These are phyloP conservation scores for Geotrichum cucujoidarum DNA, from an alignment of 1,139 yeast species.

Conservation along the genomic window DNA sequence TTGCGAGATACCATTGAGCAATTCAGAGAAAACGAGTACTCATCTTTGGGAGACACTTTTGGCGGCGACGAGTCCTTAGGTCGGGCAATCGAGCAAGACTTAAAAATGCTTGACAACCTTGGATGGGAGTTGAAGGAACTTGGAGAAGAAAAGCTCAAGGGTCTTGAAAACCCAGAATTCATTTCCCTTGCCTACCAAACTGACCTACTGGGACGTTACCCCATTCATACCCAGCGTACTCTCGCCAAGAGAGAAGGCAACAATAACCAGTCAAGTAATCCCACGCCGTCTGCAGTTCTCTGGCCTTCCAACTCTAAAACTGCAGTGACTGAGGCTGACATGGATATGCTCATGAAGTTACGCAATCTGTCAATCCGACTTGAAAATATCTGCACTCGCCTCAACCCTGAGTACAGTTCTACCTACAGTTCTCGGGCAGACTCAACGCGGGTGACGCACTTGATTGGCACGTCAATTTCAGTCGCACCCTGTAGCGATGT, in stretches of 20 bases:
- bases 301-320: neutral
- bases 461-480: constrained; percentile 3
- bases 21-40: constrained; percentile 33
- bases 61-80: constrained; percentile 57
- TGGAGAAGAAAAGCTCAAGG: constrained; percentile 89
- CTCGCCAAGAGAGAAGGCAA: constrained; percentile 4
- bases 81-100: constrained; percentile 62
- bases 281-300: neutral
- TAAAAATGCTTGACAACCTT: constrained; percentile 57
- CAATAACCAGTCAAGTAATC: neutral
- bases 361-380: constrained; percentile 12
- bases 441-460: neutral
- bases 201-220: constrained; percentile 16
- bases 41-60: constrained; percentile 52
- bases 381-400: constrained; percentile 10
- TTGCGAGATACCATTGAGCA: constrained; percentile 47
- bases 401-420: neutral
- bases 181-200: constrained; percentile 76
- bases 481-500: constrained; percentile 26
- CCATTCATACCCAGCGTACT: constrained; percentile 12
- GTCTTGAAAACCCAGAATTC: constrained; percentile 87
- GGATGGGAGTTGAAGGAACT: constrained; percentile 65
- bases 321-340: constrained; percentile 7
- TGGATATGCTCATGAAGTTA: constrained; percentile 9
- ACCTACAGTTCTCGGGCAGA: neutral